phyloP scores from a whole-genome alignment of 2,329 filamentous ascomycete genomes.

The Tolypocladium endophyticum region DNA sequence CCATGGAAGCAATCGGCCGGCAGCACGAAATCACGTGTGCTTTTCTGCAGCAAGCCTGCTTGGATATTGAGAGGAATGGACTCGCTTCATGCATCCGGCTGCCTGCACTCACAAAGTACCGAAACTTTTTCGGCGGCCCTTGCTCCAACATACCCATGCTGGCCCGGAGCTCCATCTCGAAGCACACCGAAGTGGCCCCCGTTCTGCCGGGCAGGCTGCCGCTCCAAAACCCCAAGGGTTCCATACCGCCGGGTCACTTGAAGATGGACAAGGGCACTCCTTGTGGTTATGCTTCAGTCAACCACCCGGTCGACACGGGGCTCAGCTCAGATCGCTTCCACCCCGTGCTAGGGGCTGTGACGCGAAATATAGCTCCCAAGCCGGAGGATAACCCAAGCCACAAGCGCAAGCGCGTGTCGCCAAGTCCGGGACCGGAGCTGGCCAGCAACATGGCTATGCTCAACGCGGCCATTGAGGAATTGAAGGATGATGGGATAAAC shows the following conservation, averaged over 20 bases:
- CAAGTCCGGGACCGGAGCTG: constrained; percentile 12
- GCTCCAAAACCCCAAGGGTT: constrained; percentile 15
- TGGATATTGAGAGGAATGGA: constrained; percentile 59
- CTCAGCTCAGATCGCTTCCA: constrained; percentile 18
- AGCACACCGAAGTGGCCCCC: constrained; percentile 26
- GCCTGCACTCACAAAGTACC: constrained; percentile 23
- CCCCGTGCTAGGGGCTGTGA: constrained; percentile 20
- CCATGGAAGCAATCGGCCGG: constrained; percentile 66
- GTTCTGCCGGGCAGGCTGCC: constrained; percentile 35
- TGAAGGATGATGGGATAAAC: no score
- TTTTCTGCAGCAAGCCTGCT: constrained; percentile 73
- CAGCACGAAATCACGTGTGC: constrained; percentile 69
- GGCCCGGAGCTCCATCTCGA: constrained; percentile 31
- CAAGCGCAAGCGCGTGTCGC: constrained; percentile 22
- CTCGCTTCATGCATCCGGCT: constrained; percentile 24
- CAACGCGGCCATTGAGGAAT: neutral
- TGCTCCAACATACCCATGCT: constrained; percentile 35
- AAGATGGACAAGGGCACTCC: constrained; percentile 4
- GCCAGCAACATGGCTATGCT: neutral
- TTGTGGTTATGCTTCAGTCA: no score
- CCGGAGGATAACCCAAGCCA: constrained; percentile 9
- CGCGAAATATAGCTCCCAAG: constrained; percentile 16
- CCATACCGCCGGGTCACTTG: neutral
- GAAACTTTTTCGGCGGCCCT: constrained; percentile 15
- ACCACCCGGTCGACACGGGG: neutral